Evolutionary conservation across 106 monocot species (phyloP).

Genomic region (Acanthochlamys bracteata): DNA sequence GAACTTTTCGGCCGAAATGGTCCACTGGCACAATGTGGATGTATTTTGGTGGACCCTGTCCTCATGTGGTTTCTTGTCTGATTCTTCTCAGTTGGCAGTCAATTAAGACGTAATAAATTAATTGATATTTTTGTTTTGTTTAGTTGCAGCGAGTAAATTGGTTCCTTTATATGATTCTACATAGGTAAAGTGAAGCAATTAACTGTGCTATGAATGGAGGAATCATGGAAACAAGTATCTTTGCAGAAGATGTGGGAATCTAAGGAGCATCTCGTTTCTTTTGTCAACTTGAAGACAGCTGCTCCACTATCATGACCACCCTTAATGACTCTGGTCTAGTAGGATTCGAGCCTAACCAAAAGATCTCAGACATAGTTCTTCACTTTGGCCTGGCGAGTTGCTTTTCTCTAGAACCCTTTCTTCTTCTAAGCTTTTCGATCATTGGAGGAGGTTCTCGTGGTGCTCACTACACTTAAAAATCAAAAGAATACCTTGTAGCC

Average conservation of each 20-base stretch:
- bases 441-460: not conserved
- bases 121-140: no score
- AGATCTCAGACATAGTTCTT: not conserved
- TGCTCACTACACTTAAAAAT: not conserved
- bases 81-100: no score
- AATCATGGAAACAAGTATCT: not conserved
- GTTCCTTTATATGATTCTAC: no score
- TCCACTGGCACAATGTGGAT: not conserved
- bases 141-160: no score
- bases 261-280: not conserved
- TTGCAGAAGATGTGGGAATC: not conserved
- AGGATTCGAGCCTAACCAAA: not conserved
- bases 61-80: no score
- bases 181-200: not conserved
- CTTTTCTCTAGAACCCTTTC: not conserved
- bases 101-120: no score
- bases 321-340: not conserved
- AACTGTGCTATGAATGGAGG: not conserved
- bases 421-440: not conserved
- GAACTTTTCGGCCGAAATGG: not conserved
- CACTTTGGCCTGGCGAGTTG: not conserved
- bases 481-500: not conserved
- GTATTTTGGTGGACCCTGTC: no score
- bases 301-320: not conserved
- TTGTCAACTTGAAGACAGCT: not conserved